Conservation (phyloP, 441 rosid genomes). For the Hura crepitans region DNA sequence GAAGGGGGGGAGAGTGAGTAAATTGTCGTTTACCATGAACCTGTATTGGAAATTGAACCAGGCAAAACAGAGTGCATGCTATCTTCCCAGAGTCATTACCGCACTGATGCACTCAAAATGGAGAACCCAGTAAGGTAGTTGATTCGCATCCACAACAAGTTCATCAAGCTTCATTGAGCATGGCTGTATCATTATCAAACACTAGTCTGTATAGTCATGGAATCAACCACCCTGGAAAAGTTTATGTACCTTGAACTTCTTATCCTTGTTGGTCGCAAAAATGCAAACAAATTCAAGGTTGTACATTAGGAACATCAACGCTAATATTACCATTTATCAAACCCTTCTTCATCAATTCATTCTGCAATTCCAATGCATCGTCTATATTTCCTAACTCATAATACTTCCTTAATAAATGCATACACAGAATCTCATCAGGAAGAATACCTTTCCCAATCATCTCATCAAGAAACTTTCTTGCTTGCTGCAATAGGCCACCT, state of each 20-base stretch:
- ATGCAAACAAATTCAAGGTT: conserved; percentile 27
- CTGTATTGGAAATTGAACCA: conserved; percentile 7
- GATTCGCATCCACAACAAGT: background rate
- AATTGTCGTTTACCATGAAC: conserved; percentile 9
- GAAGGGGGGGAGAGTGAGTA: background rate
- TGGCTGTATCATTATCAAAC: background rate
- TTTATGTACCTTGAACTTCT: conserved; percentile 12
- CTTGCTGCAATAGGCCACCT: conserved; percentile 48
- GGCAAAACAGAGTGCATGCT: background rate
- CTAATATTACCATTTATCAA: conserved; percentile 30
- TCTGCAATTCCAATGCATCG: conserved; percentile 51
- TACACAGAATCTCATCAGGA: conserved; percentile 62
- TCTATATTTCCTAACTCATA: conserved; percentile 46
- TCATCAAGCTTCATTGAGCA: background rate
- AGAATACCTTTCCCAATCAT: conserved; percentile 53
- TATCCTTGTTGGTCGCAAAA: conserved; percentile 12
- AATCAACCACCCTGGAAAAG: conserved; percentile 11
- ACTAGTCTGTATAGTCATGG: background rate
- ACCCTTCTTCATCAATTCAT: conserved; percentile 45
- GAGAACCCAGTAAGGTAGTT: background rate
- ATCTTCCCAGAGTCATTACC: background rate
- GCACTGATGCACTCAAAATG: background rate
- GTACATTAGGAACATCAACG: conserved; percentile 29
- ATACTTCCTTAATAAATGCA: conserved; percentile 49
- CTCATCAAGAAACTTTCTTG: conserved; percentile 49